Base-by-base conservation (phyloP, 2,329 filamentous ascomycete genomes). In the Phaeoacremonium minimum region DNA sequence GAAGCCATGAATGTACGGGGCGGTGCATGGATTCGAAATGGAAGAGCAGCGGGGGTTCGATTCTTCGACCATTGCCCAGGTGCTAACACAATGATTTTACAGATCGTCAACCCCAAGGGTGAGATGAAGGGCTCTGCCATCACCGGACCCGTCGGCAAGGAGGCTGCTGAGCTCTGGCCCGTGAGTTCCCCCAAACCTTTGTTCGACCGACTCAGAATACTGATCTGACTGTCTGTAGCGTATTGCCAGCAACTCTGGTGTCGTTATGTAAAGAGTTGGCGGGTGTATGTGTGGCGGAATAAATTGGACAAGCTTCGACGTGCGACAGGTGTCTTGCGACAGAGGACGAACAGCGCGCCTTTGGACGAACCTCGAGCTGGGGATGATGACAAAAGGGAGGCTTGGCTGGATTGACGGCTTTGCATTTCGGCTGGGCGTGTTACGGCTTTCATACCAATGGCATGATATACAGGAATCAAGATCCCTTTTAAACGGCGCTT, bases 61-160 rank as follows among this genome's bases (percentile, higher is more conserved):
- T n/a, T n/a, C n/a, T n/a, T n/a, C n/a, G n/a, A n/a, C n/a, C n/a
- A n/a, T n/a, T n/a, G n/a, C n/a, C n/a, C n/a, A n/a, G n/a, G 16
- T 40, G 52, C 67, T 73, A 52, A 75, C 56, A 15, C 13, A 3
- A 1, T 14, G 30, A 28, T 35, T 32, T 19, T 36, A 37, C 62
- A 93, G 87, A 98, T 98, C 64, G 93, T 98, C 80, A 98, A 98
- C 81, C 89, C 91, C 73, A 98, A 98, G 87, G 93, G 93, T 76
- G 93, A 98, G 79, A 98, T 98, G 93, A 98, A 98, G 86, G 93
- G 93, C 66, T 96, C 89, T 52, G 93, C 93, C 69, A 98, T 98
- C 69, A 98, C 93, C 58, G 93, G 93, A 58, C 93, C 93, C 59
- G 71, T 98, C 65, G 93, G 91, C 71, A 98, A 98, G 85, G 93